Evolutionary conservation across 2,329 filamentous ascomycete species (phyloP).

Genomic region (Nectriaceae sp.): DNA sequence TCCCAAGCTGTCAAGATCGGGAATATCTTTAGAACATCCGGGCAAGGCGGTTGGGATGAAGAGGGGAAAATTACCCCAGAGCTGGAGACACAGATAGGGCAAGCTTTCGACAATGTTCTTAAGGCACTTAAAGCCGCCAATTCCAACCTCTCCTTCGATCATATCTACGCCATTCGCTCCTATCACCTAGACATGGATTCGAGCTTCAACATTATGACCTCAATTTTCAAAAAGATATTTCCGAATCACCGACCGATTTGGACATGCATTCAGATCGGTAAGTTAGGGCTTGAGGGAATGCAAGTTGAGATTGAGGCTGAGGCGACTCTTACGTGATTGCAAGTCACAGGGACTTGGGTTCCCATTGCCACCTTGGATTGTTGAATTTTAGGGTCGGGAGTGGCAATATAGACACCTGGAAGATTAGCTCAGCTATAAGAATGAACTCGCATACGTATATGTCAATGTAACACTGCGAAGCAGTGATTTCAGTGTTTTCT

Average conservation of each 20-base stretch:
- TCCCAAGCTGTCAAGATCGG: constrained; percentile 14
- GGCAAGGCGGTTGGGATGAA: constrained; percentile 15
- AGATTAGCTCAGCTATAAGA: too few species aligned
- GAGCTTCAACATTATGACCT: constrained; percentile 12
- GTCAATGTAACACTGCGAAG: too few species aligned
- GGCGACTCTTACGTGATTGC: neutral
- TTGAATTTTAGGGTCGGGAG: too few species aligned
- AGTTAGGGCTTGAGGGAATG: constrained; percentile 12
- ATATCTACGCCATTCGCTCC: constrained; percentile 10
- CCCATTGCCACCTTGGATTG: too few species aligned
- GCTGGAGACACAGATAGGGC: constrained; percentile 7
- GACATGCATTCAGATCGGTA: constrained; percentile 16
- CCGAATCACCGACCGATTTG: constrained; percentile 12
- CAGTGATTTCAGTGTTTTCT: too few species aligned
- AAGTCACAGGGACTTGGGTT: too few species aligned
- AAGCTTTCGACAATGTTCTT: constrained; percentile 9
- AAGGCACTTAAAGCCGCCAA: constrained; percentile 6
- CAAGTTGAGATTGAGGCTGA: constrained; percentile 15
- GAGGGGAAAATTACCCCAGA: constrained; percentile 5
- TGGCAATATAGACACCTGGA: too few species aligned
- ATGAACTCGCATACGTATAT: too few species aligned
- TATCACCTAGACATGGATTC: constrained; percentile 12
- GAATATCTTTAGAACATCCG: constrained; percentile 10
- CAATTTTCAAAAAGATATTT: constrained; percentile 12
- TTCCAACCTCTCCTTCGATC: constrained; percentile 3